Evolutionary conservation across 179 eudicot species (phyloP), one percentile per base, ranked within the genome.

Genomic region (Corrigiola litoralis): DNA sequence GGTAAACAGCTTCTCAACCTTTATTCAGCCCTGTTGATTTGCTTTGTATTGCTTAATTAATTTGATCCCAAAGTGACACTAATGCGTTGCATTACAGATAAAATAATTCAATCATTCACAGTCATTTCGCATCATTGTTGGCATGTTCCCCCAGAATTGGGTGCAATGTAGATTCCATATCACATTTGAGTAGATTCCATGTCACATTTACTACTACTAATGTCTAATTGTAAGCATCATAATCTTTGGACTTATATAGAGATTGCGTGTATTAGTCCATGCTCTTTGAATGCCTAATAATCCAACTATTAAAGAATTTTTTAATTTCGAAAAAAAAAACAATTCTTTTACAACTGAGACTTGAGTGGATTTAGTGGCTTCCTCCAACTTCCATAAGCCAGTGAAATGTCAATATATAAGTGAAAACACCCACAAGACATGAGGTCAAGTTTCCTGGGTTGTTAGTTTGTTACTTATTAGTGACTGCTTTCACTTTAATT

Each of bases 271-370:
- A 13, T 29, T 21, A 55, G 54, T 42, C 41, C 62, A 31, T 31
- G 52, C 52, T 28, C 61, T 66, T 54, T 66, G 59, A 41, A 66
- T 66, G 28, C 31, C 36, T 31, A 20, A 23, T 23, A 53, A 18
- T 28, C 41, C 14, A 23, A 16, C 32, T 59, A 12, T 59, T 37
- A 37, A 17, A 5, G 3, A 16, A 20, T 34, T 34, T 0, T 18
- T 56, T 33, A 18, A 10, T 3, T 37, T 3, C 29, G 32, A 25
- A 20, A 11, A 58, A 27, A 51, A 7, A 24, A 51, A 1, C 34
- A 25, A 51, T 13, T 28, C 36, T 4, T 25, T 2, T n/a, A 0
- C 10, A 27, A 13, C 20, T 0, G 4, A 28, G 11, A 33, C n/a
- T n/a, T n/a, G n/a, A n/a, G n/a, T n/a, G n/a, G n/a, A n/a, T n/a